Evolutionary conservation across 164 flowering plant species (phyloP).

Genomic region (Platanus orientalis): DNA sequence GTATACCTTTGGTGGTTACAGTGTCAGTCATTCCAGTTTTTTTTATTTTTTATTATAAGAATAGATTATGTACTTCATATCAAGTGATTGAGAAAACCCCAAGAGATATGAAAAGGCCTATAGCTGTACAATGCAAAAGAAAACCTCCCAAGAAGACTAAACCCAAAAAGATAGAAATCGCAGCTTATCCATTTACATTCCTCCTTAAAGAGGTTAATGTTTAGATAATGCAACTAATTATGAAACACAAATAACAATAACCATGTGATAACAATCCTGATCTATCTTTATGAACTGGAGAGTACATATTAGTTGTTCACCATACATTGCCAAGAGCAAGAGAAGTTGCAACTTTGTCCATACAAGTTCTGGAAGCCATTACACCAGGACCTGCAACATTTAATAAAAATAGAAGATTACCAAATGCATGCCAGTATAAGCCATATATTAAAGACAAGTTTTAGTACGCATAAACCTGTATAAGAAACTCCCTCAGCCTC

Average conservation of each 20-base stretch:
- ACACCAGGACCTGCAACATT: conserved; percentile 70
- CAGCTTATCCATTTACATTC: too few relatives aligned
- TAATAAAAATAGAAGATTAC: not conserved
- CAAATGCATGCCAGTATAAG: not conserved
- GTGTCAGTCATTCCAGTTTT: too few relatives aligned
- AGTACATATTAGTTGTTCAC: conserved; percentile 1
- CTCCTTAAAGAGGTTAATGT: too few relatives aligned
- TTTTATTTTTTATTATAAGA: too few relatives aligned
- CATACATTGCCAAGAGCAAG: conserved; percentile 74
- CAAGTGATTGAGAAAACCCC: too few relatives aligned
- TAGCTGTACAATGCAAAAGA: too few relatives aligned
- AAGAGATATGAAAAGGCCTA: too few relatives aligned
- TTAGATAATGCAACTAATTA: too few relatives aligned
- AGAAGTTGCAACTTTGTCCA: conserved; percentile 93
- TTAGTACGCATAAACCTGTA: conserved; percentile 45
- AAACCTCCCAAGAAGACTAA: too few relatives aligned
- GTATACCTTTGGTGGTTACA: too few relatives aligned
- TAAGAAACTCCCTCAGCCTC: conserved; percentile 77
- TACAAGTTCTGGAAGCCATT: conserved; percentile 68
- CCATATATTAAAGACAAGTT: conserved; percentile 1
- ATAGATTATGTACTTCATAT: too few relatives aligned
- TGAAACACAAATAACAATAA: not conserved
- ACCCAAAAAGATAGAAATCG: too few relatives aligned
- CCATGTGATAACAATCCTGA: not conserved
- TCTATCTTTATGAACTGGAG: not conserved